Base-by-base conservation (phyloP, 2,329 filamentous ascomycete genomes). In the Alternaria sp. region DNA sequence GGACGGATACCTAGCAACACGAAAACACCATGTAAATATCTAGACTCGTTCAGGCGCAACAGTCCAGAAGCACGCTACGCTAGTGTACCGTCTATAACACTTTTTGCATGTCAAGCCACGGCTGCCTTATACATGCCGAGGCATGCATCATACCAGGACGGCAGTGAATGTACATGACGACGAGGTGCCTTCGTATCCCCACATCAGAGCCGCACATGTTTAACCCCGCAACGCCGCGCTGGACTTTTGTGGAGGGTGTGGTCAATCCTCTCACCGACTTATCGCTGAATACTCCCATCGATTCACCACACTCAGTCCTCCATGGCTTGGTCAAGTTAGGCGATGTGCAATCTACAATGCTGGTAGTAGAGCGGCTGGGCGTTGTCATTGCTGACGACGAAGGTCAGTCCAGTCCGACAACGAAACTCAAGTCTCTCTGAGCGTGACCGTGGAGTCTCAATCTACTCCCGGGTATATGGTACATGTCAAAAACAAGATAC, bases 251-350 rank as follows among this genome's bases (percentile, higher is more conserved):
- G 51, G 41, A 43, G 44, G 41, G 32, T 53, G 55, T 51, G 49
- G 18, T 58, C 42, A 54, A 43, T 58, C 41, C 16, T 30, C 34
- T 58, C 55, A 58, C 55, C 49, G 55, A 58, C 55, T 54, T 58
- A 24, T 43, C 36, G 11, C 46, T 36, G 22, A 18, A 24, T 7
- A 9, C n/a, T 11, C 8, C 30, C 16, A 16, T 36, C 30, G 46
- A 36, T 32, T 49, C 20, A n/a, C 20, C 39, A 24, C 12, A 20
- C 20, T 16, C 20, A 24, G 39, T 42, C 12, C 39, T 24, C 39
- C 32, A n/a, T n/a, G 22, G 46, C 14, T 16, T 49, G 6, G 32
- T 49, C 46, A 49, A 38, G 30, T 49, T 26, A 36, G 36, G 46
- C 14, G 22, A 49, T n/a, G 32, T 36, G 32, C 5, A 18, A 49